A percentile compares a stretch with the other conserved stretches of the same genome.
phyloP scores from a whole-genome alignment of 2,329 filamentous ascomycete genomes.

The Ophiostoma piceae region DNA sequence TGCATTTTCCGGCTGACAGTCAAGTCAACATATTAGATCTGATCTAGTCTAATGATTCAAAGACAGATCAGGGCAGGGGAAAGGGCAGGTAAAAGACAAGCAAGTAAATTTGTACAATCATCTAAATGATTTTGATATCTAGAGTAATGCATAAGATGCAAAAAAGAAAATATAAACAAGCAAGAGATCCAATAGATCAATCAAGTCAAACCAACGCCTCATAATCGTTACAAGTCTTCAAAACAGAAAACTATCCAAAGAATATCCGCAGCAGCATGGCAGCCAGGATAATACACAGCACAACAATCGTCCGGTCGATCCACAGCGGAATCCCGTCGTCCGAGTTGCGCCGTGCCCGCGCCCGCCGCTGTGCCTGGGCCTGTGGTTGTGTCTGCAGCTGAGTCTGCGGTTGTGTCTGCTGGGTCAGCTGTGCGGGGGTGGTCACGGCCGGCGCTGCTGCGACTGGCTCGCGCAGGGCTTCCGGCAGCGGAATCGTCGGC shows the following conservation, averaged over 20 bases:
- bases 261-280: slow-evolving; percentile 58
- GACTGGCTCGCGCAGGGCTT: neutral
- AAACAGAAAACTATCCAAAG: neutral
- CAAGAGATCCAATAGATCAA: neutral
- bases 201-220: neutral
- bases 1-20: neutral
- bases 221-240: neutral
- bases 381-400: slow-evolving; percentile 31
- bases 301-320: slow-evolving; percentile 76
- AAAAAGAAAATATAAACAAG: neutral
- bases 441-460: slow-evolving; percentile 1
- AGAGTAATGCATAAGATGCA: neutral
- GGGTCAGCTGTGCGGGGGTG: slow-evolving; percentile 23
- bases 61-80: neutral
- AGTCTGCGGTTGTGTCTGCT: neutral
- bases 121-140: neutral
- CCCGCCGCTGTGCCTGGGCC: slow-evolving; percentile 24
- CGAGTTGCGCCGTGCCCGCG: slow-evolving; percentile 24
- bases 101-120: neutral
- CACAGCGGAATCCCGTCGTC: slow-evolving; percentile 59
- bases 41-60: neutral
- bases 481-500: slow-evolving; percentile 13
- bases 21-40: neutral
- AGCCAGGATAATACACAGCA: slow-evolving; percentile 63
- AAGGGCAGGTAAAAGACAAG: neutral